These are phyloP conservation scores for Calendula officinalis DNA, from an alignment of 129 eudicot species.

Conservation along the genomic window DNA sequence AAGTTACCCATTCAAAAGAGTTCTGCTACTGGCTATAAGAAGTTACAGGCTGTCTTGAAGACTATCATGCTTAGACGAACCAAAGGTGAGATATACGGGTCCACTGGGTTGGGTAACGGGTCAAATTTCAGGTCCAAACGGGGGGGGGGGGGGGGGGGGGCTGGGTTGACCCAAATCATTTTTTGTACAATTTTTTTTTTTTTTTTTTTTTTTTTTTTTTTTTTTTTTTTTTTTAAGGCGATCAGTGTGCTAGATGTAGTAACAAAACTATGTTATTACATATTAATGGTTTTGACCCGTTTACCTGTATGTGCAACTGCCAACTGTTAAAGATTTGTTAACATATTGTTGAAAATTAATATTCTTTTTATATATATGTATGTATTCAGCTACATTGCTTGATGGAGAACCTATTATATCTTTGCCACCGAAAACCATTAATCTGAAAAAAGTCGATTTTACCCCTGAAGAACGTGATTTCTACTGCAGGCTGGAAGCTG, in stretches of 20 bases:
- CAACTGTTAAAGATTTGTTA: background rate
- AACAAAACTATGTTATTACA: background rate
- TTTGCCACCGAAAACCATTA: constrained; percentile 86
- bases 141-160: constrained; percentile 4
- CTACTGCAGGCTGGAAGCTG: constrained; percentile 81
- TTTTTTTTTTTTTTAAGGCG: background rate
- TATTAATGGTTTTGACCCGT: constrained; percentile 2
- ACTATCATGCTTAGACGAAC: constrained; percentile 96
- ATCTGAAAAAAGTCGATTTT: constrained; percentile 77
- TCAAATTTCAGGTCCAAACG: background rate
- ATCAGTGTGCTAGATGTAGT: background rate
- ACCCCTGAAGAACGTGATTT: constrained; percentile 84
- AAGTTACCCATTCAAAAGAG: constrained; percentile 66
- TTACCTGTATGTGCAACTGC: constrained; percentile 2
- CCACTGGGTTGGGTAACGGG: background rate
- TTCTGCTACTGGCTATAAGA: constrained; percentile 67
- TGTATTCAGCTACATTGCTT: constrained; percentile 62
- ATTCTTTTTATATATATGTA: constrained; percentile 17
- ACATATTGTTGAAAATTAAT: constrained; percentile 23
- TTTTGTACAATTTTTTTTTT: background rate
- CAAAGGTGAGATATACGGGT: constrained; percentile 55
- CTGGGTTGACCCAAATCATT: background rate
- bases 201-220: background rate
- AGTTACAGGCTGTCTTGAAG: constrained; percentile 94
- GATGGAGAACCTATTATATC: constrained; percentile 94